A percentile compares a stretch with the other conserved stretches of the same genome.
Conservation (phyloP, 768 basidiomycete species). For the Ramaria sp. region DNA sequence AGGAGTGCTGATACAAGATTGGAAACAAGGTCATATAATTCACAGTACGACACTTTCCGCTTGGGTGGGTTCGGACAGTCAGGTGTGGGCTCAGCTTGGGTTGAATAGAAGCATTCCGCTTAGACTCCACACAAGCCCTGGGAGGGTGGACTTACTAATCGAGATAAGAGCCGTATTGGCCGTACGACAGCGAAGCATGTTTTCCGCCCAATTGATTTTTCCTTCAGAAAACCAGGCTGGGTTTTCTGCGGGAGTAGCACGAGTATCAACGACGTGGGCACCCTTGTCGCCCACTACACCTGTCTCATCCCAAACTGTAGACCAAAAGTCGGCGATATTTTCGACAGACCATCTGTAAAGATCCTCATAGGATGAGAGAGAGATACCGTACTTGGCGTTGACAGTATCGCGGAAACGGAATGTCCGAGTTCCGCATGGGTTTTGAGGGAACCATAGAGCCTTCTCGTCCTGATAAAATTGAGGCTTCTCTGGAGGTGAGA, state of each 20-base stretch:
- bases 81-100: conserved; percentile 50
- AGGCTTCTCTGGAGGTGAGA: conserved; percentile 1
- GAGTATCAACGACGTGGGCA: conserved; percentile 42
- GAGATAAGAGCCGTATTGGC: conserved; percentile 52
- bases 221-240: conserved; percentile 64
- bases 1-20: conserved; percentile 48
- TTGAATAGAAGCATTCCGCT: neutral
- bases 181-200: conserved; percentile 55
- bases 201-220: conserved; percentile 71
- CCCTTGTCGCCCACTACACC: conserved; percentile 54
- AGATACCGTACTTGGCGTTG: conserved; percentile 35
- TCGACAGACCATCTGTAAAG: conserved; percentile 56
- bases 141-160: conserved; percentile 39
- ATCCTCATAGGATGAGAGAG: conserved; percentile 46
- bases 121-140: conserved; percentile 12
- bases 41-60: conserved; percentile 40
- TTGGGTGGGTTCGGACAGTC: conserved; percentile 32
- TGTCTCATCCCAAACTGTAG: conserved; percentile 59
- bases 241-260: conserved; percentile 44
- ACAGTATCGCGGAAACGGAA: conserved; percentile 35
- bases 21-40: conserved; percentile 46
- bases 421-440: conserved; percentile 32
- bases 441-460: conserved; percentile 34
- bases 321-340: conserved; percentile 59
- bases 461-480: neutral